phyloP scores from a whole-genome alignment of 2,329 filamentous ascomycete genomes.

The Penicillium sp. region DNA sequence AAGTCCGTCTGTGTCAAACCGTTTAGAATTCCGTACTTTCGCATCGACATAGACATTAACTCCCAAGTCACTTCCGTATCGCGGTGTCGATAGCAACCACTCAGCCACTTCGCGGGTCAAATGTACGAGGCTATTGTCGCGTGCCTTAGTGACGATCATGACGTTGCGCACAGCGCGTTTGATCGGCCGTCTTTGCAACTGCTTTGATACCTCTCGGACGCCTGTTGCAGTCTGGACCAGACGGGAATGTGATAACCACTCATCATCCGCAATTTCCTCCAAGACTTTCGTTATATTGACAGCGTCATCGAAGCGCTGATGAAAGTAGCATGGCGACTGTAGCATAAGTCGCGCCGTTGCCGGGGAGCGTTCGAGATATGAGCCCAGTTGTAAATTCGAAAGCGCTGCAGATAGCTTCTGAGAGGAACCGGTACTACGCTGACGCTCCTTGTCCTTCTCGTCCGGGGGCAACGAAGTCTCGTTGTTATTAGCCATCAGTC shows the following conservation, averaged over 20 bases:
- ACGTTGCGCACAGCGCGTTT: constrained; percentile 87
- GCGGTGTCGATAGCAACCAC: constrained; percentile 83
- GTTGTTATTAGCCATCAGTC: constrained; percentile 49
- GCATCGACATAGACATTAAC: constrained; percentile 98
- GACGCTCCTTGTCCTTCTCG: constrained; percentile 25
- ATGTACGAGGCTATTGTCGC: constrained; percentile 87
- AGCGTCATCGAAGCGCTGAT: constrained; percentile 92
- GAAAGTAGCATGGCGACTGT: constrained; percentile 94
- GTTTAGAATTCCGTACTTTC: constrained; percentile 80
- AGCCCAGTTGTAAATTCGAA: constrained; percentile 47
- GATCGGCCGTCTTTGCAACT: constrained; percentile 86
- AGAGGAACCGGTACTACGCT: constrained; percentile 47
- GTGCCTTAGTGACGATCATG: constrained; percentile 98
- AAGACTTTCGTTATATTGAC: constrained; percentile 93
- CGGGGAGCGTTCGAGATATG: constrained; percentile 43
- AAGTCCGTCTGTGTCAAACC: constrained; percentile 74
- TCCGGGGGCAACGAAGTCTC: constrained; percentile 13
- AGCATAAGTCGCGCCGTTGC: constrained; percentile 57
- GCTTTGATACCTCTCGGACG: constrained; percentile 91
- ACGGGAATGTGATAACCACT: constrained; percentile 87
- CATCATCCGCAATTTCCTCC: constrained; percentile 83
- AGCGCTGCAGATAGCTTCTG: constrained; percentile 61
- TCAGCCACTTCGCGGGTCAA: constrained; percentile 80
- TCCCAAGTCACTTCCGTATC: constrained; percentile 83
- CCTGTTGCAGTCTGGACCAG: constrained; percentile 93